Percentiles rank a stretch among this genome's conserved stretches.
Conservation (phyloP, 2,329 filamentous ascomycete genomes). For the Colletotrichum melonis region DNA sequence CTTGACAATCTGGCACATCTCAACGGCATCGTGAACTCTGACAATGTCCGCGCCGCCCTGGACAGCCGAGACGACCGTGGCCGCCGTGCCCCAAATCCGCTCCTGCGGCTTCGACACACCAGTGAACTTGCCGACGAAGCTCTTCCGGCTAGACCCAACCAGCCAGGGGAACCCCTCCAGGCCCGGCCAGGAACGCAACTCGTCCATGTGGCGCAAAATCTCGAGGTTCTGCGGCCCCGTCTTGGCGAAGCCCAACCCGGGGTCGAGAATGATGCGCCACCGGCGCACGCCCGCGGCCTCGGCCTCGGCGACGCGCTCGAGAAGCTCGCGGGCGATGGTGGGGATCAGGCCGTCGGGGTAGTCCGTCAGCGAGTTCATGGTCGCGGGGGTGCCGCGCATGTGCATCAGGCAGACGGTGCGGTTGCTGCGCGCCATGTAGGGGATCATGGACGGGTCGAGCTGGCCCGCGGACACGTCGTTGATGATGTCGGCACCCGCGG, state of each 20-base stretch:
- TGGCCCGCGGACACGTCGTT: conserved; percentile 92
- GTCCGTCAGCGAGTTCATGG: conserved; percentile 77
- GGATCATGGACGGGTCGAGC: conserved; percentile 84
- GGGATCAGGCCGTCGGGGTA: conserved; percentile 77
- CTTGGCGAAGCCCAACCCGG: conserved; percentile 95
- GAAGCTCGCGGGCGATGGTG: conserved; percentile 75
- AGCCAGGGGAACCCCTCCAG: conserved; percentile 85
- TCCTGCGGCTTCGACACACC: conserved; percentile 77
- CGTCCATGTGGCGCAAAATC: conserved; percentile 74
- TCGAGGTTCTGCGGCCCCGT: conserved; percentile 83
- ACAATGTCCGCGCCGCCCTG: conserved; percentile 91
- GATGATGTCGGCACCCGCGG: conserved; percentile 88
- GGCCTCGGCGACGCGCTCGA: conserved; percentile 77
- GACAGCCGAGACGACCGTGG: conserved; percentile 86
- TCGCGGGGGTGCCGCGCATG: conserved; percentile 88
- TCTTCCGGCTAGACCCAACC: conserved; percentile 88
- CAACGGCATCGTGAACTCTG: conserved; percentile 87
- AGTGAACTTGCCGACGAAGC: conserved; percentile 87
- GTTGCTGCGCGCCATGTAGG: conserved; percentile 80
- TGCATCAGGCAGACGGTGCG: conserved; percentile 90
- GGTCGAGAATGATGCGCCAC: conserved; percentile 96
- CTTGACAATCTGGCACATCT: conserved; percentile 86
- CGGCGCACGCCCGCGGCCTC: conserved; percentile 84
- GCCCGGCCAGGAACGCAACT: conserved; percentile 73
- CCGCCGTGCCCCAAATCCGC: conserved; percentile 87